A percentile compares a stretch with the other conserved stretches of the same genome.
These are phyloP conservation scores for Ceratocystis cacaofunesta DNA, from an alignment of 2,329 filamentous ascomycete genomes.

Conservation along the genomic window DNA sequence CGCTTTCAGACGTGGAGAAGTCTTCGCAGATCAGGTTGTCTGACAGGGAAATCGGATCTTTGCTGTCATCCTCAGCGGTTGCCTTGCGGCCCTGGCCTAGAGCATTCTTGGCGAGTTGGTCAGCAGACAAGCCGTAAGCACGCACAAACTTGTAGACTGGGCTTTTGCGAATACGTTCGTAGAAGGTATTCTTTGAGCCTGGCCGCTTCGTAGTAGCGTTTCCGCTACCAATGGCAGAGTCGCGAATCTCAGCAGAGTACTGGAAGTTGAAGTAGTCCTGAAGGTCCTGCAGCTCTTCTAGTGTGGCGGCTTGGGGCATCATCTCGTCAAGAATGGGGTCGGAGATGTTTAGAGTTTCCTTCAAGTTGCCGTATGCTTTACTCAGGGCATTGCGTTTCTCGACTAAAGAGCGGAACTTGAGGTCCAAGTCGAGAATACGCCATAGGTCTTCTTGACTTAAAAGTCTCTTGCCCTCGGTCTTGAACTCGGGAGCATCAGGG, in stretches of 20 bases:
- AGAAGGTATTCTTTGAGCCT: slow-evolving; percentile 64
- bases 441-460: slow-evolving; percentile 86
- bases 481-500: slow-evolving; percentile 55
- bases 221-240: slow-evolving; percentile 50
- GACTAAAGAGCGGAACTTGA: slow-evolving; percentile 84
- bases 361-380: slow-evolving; percentile 61
- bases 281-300: slow-evolving; percentile 91
- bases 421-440: slow-evolving; percentile 85
- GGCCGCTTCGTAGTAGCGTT: slow-evolving; percentile 61
- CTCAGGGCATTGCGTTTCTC: slow-evolving; percentile 83
- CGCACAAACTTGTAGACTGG: slow-evolving; percentile 70
- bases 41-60: slow-evolving; percentile 72
- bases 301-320: slow-evolving; percentile 62
- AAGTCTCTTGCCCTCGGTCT: slow-evolving; percentile 69
- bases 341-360: slow-evolving; percentile 41
- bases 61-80: slow-evolving; percentile 69
- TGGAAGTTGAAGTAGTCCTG: slow-evolving; percentile 96
- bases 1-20: slow-evolving; percentile 60
- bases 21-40: slow-evolving; percentile 60
- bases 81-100: slow-evolving; percentile 63
- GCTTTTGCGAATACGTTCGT: slow-evolving; percentile 69
- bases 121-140: slow-evolving; percentile 78
- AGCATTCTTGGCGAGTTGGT: slow-evolving; percentile 77
- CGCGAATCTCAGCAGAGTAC: slow-evolving; percentile 71
- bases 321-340: slow-evolving; percentile 71